Conservation (phyloP, 1,139 yeast genomes). For the Nadsonia commutata region DNA sequence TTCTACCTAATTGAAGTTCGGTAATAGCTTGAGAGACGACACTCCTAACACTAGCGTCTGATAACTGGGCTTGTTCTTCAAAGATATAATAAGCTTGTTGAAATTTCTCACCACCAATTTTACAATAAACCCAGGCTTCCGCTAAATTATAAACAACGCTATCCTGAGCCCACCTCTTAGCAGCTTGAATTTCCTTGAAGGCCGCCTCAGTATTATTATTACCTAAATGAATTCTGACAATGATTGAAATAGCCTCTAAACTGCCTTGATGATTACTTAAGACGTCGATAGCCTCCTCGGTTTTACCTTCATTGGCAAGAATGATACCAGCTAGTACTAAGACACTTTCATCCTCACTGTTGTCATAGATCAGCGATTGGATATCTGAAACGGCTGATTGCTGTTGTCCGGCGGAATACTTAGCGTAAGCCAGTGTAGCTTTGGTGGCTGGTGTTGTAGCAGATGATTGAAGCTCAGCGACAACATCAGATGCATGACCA, state of each 20-base stretch:
- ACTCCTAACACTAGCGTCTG: constrained; percentile 35
- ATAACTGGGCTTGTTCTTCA: constrained; percentile 42
- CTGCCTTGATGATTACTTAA: constrained; percentile 20
- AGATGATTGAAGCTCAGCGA: constrained; percentile 1
- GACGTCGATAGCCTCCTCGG: constrained; percentile 22
- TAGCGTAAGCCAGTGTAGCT: constrained; percentile 3
- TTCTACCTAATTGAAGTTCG: constrained; percentile 31
- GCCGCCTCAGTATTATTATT: constrained; percentile 24
- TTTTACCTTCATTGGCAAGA: constrained; percentile 17
- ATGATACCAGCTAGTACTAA: constrained; percentile 3
- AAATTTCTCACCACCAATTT: constrained; percentile 39
- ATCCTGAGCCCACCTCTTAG: constrained; percentile 44
- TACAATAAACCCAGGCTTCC: constrained; percentile 50
- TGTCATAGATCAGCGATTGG: not conserved
- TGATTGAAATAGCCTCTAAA: constrained; percentile 24
- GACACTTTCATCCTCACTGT: constrained; percentile 1
- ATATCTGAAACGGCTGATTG: not conserved
- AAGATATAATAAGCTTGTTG: constrained; percentile 55
- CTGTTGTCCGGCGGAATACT: constrained; percentile 1
- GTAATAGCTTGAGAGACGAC: constrained; percentile 34
- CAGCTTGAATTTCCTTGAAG: constrained; percentile 19
- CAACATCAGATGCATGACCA: not conserved
- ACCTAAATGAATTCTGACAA: constrained; percentile 23
- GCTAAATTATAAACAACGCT: constrained; percentile 51
- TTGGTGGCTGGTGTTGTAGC: constrained; percentile 1